These are phyloP conservation scores for Lipomyces starkeyi DNA, from an alignment of 805 yeast genomes.

Conservation along the genomic window DNA sequence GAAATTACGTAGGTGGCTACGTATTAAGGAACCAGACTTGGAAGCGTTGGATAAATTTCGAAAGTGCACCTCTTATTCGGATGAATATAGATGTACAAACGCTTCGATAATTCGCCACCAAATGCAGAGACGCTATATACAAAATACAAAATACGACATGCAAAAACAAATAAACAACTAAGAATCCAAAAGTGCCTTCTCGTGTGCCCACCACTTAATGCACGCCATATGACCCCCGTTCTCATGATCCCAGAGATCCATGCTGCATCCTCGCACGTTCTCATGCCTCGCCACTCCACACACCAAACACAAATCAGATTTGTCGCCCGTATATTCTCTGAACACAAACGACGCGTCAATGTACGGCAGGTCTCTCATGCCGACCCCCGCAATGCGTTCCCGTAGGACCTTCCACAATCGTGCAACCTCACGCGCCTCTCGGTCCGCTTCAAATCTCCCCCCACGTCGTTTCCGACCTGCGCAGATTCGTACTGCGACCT, in stretches of 20 bases:
- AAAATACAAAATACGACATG: background rate
- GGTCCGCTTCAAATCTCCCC: slow-evolving; percentile 31
- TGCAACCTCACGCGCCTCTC: slow-evolving; percentile 35
- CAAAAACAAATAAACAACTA: slow-evolving; percentile 3
- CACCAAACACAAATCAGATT: slow-evolving; percentile 28
- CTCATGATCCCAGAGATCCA: slow-evolving; percentile 26
- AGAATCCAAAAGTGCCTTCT: slow-evolving; percentile 34
- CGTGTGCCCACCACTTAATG: slow-evolving; percentile 36
- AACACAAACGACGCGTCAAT: slow-evolving; percentile 30
- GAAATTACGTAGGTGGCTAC: too few species aligned
- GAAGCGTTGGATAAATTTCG: too few species aligned
- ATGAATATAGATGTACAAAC: background rate
- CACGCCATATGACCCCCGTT: slow-evolving; percentile 35
- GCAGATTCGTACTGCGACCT: slow-evolving; percentile 36
- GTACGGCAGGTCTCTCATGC: slow-evolving; percentile 30
- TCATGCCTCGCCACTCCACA: slow-evolving; percentile 34
- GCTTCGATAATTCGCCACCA: background rate
- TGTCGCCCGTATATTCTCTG: slow-evolving; percentile 22
- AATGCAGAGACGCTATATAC: background rate
- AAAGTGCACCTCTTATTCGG: too few species aligned
- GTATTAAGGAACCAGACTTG: too few species aligned
- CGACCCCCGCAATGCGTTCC: slow-evolving; percentile 35
- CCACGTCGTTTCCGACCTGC: slow-evolving; percentile 37
- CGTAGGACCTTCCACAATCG: slow-evolving; percentile 30
- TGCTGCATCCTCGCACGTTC: slow-evolving; percentile 26